phyloP scores from a whole-genome alignment of 352 stramenopile genomes.

The Vaucheria bursata region DNA sequence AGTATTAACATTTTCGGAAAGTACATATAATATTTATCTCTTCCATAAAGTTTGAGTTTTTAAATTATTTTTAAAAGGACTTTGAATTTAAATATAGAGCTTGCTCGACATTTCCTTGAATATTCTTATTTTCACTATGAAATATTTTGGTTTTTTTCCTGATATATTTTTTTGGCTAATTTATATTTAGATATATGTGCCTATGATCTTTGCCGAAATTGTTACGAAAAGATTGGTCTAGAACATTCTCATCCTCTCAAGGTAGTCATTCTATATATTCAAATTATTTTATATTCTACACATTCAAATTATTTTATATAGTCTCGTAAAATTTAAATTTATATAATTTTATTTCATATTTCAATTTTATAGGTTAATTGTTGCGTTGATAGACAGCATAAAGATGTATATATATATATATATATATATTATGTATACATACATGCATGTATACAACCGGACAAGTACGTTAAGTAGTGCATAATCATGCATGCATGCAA shows the following conservation, averaged over 20 bases:
- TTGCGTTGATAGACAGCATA: not conserved
- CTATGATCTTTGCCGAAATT: conserved; percentile 5
- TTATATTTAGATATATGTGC: not conserved
- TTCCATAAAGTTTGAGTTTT: too few species aligned
- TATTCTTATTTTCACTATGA: too few species aligned
- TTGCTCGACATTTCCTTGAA: too few species aligned
- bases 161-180: too few species aligned
- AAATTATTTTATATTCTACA: not conserved
- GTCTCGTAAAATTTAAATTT: not conserved
- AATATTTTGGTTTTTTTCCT: too few species aligned
- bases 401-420: too few species aligned
- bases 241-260: conserved; percentile 5
- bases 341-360: not conserved
- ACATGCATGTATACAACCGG: too few species aligned
- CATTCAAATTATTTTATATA: not conserved
- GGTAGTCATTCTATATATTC: not conserved
- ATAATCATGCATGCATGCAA: not conserved
- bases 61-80: too few species aligned
- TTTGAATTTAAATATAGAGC: too few species aligned
- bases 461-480: not conserved
- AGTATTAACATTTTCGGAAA: too few species aligned
- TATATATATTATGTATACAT: too few species aligned
- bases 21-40: too few species aligned
- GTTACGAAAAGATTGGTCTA: not conserved
- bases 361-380: not conserved